Base-by-base conservation (phyloP, 2,329 filamentous ascomycete genomes). In the Plenodomus lindquistii region DNA sequence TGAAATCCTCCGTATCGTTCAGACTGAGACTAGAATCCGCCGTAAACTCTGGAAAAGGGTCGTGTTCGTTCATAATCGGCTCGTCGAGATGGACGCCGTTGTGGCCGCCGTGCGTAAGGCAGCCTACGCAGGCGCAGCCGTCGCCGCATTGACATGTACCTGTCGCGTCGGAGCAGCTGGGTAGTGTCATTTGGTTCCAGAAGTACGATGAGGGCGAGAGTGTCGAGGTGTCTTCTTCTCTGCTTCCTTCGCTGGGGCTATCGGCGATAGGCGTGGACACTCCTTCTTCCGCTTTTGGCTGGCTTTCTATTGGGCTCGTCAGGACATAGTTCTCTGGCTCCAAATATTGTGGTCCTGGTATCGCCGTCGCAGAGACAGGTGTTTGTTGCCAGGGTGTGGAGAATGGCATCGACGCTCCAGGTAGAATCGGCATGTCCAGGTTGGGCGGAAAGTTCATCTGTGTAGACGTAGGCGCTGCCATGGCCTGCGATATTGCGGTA, bases 71-170 rank as follows among this genome's bases (percentile, higher is more conserved):
- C 8, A 54, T 46, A 13, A 44, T 29, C 16, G 60, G 48, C 17
- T 48, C 43, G 8, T 69, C 65, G 5, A 78, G 56, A 10, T 69
- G 52, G 18, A 79, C 54, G 13, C 76, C 77, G 19, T 76, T 75
- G 47, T 80, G 78, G 3, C 77, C 79, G 17, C 73, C 76, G 46
- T 82, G 79, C 2, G 77, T 80, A 11, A 80, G 65, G 55, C 79
- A 82, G 13, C 78, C 79, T n/a, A 78, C 69, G 54, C 79, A 82
- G 45, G 66, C 73, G 55, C 79, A 82, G 34, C 79, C 78, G 46
- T 75, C 76, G 15, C 77, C 78, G 47, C 79, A 82, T 52, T 77
- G 76, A 48, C 79, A 82, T 20, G 74, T 79, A 3, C 79, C 79
- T 5, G 73, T 77, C 3, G 72, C 63, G 50, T 81, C 75, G 27